Base-by-base conservation (phyloP, 495 filamentous ascomycete genomes). In the Aspergillus olivimuriae region DNA sequence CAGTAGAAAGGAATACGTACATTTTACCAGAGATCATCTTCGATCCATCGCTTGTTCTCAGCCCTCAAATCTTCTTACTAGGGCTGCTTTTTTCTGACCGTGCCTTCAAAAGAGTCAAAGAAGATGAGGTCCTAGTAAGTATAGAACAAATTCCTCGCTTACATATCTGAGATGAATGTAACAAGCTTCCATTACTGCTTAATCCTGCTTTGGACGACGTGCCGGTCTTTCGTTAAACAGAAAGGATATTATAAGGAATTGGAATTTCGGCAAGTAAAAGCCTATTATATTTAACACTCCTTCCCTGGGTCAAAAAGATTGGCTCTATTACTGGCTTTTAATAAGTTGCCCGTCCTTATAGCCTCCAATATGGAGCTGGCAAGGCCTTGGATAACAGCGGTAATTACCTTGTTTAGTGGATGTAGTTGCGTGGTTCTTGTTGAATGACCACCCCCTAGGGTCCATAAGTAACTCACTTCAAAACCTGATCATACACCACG, bases 1-100 rank as follows among this genome's bases (percentile, higher is more conserved):
- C n/a, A n/a, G n/a, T n/a, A n/a, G n/a, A n/a, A 30, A 66, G 59
- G 34, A 61, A 65, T 44, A 65, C 47, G 33, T 68, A 63, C 48
- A 52, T 56, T 26, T 34, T 68, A 15, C 63, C 59, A 4, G 54
- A 69, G 36, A 63, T 69, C 33, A 60, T 69, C 20, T 62, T 62
- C 46, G 51, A 69, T 44, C 58, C 52, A 16, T 59, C 59, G 0
- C 45, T 67, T 21, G 41, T 67, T 34, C 47, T 65, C 16, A 65
- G 57, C 38, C 61, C 60, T 4, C 47, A 67, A 50, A 50, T 66
- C 19, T 56, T 58, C 41, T 44, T 67, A 15, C 47, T 68, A 42
- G 53, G 65, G 14, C 28, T 70, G 4, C 50, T 70, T 31, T 68
- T 67, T 57, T 26, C 39, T 14, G 57, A 66, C 41, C 26, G 46